phyloP scores from a whole-genome alignment of 2,329 filamentous ascomycete species.

The Tetracladium maxilliforme region DNA sequence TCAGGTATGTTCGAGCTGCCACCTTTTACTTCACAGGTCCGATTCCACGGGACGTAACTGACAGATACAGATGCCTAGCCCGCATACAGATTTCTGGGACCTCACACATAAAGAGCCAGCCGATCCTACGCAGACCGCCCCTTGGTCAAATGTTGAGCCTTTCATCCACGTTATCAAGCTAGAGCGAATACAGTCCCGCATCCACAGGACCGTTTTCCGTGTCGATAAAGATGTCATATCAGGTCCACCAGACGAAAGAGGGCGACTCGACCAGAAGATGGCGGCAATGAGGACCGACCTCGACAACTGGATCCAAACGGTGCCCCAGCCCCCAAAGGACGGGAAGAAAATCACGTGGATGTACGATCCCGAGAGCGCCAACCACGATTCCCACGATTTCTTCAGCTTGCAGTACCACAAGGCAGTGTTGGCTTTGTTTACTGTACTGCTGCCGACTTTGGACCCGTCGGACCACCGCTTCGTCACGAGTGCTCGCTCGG shows the following conservation, averaged over 20 bases:
- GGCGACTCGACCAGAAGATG: conserved; percentile 30
- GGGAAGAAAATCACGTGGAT: no score
- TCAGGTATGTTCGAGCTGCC: conserved; percentile 20
- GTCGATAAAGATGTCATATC: conserved; percentile 27
- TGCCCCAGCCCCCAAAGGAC: conserved; percentile 16
- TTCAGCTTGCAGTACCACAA: conserved; percentile 30
- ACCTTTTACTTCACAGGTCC: no score
- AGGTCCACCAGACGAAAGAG: no score
- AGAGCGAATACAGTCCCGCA: conserved; percentile 29
- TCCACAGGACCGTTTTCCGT: conserved; percentile 35
- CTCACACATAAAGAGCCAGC: no score
- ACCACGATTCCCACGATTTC: conserved; percentile 8
- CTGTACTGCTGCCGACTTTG: conserved; percentile 31
- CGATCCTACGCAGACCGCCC: conserved; percentile 12
- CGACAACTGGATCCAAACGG: conserved; percentile 27
- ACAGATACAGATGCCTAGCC: not conserved
- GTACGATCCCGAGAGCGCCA: no score
- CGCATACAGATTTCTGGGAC: no score
- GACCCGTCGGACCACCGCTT: conserved; percentile 29
- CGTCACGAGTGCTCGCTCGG: conserved; percentile 21
- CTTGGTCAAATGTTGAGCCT: conserved; percentile 21
- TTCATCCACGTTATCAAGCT: conserved; percentile 27
- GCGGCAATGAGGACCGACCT: conserved; percentile 26
- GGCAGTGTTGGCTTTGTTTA: conserved; percentile 30
- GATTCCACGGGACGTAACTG: no score